phyloP scores from a whole-genome alignment of 2,329 filamentous ascomycete species.

The Ophiocordyceps camponoti-rufipedis region DNA sequence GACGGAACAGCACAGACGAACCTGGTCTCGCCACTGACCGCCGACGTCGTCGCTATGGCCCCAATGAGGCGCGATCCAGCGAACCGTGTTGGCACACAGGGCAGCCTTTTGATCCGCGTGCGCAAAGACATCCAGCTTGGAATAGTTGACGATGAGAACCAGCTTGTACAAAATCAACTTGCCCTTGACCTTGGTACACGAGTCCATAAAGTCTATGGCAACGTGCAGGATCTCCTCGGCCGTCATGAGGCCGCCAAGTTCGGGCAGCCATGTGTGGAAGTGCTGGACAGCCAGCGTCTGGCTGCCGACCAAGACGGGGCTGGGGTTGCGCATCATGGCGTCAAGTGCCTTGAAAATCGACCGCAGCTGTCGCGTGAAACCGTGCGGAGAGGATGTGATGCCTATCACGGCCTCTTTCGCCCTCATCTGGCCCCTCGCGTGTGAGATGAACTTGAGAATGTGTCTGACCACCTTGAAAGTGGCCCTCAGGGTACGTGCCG shows the following conservation, averaged over 20 bases:
- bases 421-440: slow-evolving; percentile 69
- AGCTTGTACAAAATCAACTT: slow-evolving; percentile 87
- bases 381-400: slow-evolving; percentile 53
- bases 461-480: slow-evolving; percentile 92
- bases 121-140: slow-evolving; percentile 63
- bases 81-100: slow-evolving; percentile 62
- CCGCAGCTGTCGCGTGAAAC: slow-evolving; percentile 68
- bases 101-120: slow-evolving; percentile 57
- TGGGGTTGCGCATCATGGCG: slow-evolving; percentile 70
- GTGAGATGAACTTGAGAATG: slow-evolving; percentile 86
- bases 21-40: slow-evolving; percentile 81
- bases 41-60: slow-evolving; percentile 54
- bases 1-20: slow-evolving; percentile 83
- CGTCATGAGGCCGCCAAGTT: slow-evolving; percentile 58
- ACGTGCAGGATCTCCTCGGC: slow-evolving; percentile 80
- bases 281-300: slow-evolving; percentile 93
- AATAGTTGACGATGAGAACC: slow-evolving; percentile 82
- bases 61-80: slow-evolving; percentile 92
- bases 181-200: slow-evolving; percentile 71
- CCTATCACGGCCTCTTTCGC: slow-evolving; percentile 79
- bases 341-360: slow-evolving; percentile 83
- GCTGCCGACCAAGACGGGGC: slow-evolving; percentile 75
- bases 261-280: slow-evolving; percentile 94
- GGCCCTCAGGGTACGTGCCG: slow-evolving; percentile 66
- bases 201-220: slow-evolving; percentile 84